Evolutionary conservation across 371 early-diverging fungal genomes (phyloP).

Genomic region (Batkoa obscura): DNA sequence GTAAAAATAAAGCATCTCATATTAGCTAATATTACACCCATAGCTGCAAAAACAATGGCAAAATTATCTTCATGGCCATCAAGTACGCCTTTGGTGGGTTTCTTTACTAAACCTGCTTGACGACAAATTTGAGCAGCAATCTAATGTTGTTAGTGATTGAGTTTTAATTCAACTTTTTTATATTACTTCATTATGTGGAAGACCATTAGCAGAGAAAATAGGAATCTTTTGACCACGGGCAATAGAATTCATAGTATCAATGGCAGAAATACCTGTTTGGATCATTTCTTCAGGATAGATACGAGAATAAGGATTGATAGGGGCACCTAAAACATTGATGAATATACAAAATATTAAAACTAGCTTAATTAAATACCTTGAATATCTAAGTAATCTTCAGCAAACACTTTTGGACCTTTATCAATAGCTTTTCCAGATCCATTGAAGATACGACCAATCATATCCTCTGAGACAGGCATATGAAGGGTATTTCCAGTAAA

Average conservation of each 20-base stretch:
- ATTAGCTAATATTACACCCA: constrained; percentile 57
- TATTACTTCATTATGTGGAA: constrained; percentile 97
- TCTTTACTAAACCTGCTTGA: constrained; percentile 97
- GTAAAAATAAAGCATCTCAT: background rate
- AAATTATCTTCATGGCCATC: constrained; percentile 99
- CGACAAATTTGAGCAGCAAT: constrained; percentile 99
- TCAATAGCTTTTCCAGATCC: constrained; percentile 99
- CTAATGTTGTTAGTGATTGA: constrained; percentile 14
- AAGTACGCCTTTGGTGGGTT: constrained; percentile 83
- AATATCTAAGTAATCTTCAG: constrained; percentile 97
- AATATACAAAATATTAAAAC: background rate
- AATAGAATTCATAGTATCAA: constrained; percentile 99
- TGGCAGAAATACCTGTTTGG: constrained; percentile 99
- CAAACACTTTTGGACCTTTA: constrained; percentile 98
- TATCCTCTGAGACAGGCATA: constrained; percentile 98
- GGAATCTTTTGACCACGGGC: constrained; percentile 99
- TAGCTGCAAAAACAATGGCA: constrained; percentile 99
- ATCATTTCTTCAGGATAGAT: constrained; percentile 99
- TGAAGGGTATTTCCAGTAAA: constrained; percentile 97
- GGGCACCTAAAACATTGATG: constrained; percentile 39
- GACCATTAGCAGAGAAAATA: constrained; percentile 98
- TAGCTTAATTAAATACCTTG: constrained; percentile 34
- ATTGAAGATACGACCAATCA: constrained; percentile 99
- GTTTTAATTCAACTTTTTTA: background rate
- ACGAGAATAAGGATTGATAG: constrained; percentile 98